Base-by-base conservation (phyloP, 1,284 basidiomycete genomes). In the Boletellus deceptivus region DNA sequence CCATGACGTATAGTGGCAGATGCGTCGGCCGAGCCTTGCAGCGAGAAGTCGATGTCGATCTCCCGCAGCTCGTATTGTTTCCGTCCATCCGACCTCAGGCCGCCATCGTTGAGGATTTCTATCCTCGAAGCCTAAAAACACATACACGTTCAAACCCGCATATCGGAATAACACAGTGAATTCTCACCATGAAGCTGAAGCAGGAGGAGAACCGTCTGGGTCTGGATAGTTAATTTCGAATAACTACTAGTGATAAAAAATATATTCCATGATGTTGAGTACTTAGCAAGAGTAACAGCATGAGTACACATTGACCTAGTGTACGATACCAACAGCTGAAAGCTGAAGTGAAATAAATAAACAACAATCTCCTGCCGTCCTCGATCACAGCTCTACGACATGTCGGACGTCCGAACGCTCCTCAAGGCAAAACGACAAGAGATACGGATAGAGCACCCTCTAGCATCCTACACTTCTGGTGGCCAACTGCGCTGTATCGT, bases 101-200 rank as follows among this genome's bases (percentile, higher is more conserved):
- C 89, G 45, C 90, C 92, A 46, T 91, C 87, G 65, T 94, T 95
- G 54, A 97, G 81, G 20, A 95, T 89, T 68, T 97, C 93, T 49
- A 92, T 76, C 54, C 92, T 75, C 47, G 90, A 94, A 58, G 74
- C 79, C 87, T 89, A 54, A 13, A 49, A 20, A 52, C 13, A 18
- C 9, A 16, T 43, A 6, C 13, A 13, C 9, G 17, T 14, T 34
- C 41, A 43, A 49, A 48, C 35, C 14, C 46, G 20, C 17, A 46
- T n/a, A 18, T 20, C 6, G 2, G 2, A 31, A 43, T n/a, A 20
- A 27, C 10, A 41, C 9, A 36, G 20, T 18, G n/a, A 34, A 43
- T 8, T 4, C 14, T 45, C 55, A 62, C 59, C 59, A 60, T 60
- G 39, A n/a, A 40, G 31, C 5, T 33, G 14, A 4, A 11, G 11